Conservation (phyloP, 257 asterid species). For the Nicotiana tomentosiformis region DNA sequence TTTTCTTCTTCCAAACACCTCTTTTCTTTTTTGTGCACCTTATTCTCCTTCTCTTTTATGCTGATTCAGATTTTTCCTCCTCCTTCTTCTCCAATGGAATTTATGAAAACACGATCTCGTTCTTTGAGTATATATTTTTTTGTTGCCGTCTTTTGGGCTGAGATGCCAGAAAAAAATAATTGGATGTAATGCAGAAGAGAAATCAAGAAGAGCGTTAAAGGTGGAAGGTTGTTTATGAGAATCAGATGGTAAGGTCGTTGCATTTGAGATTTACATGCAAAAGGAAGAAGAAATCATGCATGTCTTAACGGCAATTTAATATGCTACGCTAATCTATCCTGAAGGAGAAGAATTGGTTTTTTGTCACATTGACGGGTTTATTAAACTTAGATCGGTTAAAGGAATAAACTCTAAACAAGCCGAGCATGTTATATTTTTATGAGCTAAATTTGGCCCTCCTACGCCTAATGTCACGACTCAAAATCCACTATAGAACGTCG, state of each 20-base stretch:
- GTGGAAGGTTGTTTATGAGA: not conserved
- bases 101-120: not conserved
- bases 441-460: no score
- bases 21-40: not conserved
- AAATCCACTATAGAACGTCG: no score
- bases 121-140: not conserved
- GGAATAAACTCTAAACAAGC: no score
- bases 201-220: not conserved
- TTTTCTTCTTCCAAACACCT: not conserved
- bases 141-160: not conserved
- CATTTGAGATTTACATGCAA: not conserved
- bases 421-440: no score
- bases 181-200: not conserved
- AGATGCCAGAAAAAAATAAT: not conserved
- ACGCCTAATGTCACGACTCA: no score
- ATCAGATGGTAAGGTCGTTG: not conserved
- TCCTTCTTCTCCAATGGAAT: not conserved
- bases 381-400: no score
- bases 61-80: not conserved
- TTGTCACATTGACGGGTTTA: not conserved
- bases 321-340: not conserved
- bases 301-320: not conserved
- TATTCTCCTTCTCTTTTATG: not conserved
- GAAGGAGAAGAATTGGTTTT: not conserved
- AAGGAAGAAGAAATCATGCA: not conserved